Evolutionary conservation across 23 red algal species (phyloP).

Genomic region (Agarophyton chilense): DNA sequence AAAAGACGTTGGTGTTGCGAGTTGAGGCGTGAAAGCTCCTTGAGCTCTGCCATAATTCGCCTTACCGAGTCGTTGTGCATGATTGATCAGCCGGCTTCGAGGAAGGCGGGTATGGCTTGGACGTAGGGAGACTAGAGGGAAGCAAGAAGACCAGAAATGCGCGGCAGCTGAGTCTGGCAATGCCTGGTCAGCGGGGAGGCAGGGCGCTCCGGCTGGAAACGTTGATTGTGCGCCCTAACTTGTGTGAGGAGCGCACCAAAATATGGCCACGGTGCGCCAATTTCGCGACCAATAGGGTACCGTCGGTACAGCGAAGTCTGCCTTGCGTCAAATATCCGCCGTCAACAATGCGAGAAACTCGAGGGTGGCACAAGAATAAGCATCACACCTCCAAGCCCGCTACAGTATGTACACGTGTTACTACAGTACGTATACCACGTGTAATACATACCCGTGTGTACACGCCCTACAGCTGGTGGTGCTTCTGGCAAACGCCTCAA

Average conservation of each 20-base stretch:
- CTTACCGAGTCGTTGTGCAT: slow-evolving; percentile 73
- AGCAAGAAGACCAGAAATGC: too few species aligned
- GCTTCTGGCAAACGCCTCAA: neutral
- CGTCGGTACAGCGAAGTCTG: too few species aligned
- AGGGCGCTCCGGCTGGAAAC: too few species aligned
- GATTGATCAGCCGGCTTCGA: neutral
- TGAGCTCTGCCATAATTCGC: slow-evolving; percentile 89
- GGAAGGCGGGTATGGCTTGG: neutral
- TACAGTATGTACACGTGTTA: neutral
- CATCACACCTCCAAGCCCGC: too few species aligned
- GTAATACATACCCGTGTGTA: too few species aligned
- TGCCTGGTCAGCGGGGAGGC: too few species aligned
- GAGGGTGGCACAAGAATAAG: too few species aligned
- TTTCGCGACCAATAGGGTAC: neutral
- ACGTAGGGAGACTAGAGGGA: neutral
- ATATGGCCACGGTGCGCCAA: neutral
- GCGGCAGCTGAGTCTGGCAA: too few species aligned
- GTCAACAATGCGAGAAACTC: too few species aligned
- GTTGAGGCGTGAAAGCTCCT: slow-evolving; percentile 75
- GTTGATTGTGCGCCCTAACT: too few species aligned
- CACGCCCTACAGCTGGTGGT: too few species aligned
- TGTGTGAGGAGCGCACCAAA: neutral
- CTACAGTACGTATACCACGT: neutral
- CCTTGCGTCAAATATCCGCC: too few species aligned
- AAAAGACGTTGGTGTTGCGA: slow-evolving; percentile 60